Evolutionary conservation across 2,329 filamentous ascomycete species (phyloP).

Genomic region (Ampelomyces quisqualis): DNA sequence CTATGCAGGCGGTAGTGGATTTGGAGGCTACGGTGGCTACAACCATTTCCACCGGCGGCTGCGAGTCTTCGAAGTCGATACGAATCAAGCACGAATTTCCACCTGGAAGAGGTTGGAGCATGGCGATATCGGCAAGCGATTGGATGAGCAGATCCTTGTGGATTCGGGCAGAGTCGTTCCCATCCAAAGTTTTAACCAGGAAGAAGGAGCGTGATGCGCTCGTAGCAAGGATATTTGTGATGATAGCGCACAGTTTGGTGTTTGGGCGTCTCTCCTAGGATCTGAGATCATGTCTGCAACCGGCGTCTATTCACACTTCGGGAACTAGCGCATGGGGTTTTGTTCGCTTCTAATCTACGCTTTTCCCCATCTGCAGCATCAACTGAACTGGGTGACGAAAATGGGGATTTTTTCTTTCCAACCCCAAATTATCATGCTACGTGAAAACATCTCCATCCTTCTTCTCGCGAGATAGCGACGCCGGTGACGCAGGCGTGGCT

Average conservation of each 20-base stretch:
- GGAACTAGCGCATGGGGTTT: no score
- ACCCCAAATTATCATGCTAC: no score
- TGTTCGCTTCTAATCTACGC: no score
- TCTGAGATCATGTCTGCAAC: no score
- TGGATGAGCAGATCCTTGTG: slow-evolving; percentile 63
- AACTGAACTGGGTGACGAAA: no score
- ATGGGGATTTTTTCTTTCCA: no score
- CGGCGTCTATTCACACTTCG: no score
- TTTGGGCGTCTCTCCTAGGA: no score
- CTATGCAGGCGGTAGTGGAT: slow-evolving; percentile 87
- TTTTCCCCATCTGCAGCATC: no score
- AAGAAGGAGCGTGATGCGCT: background rate
- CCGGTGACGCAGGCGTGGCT: no score
- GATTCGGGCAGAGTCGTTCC: slow-evolving; percentile 55
- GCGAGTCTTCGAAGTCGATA: slow-evolving; percentile 89
- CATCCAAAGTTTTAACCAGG: slow-evolving; percentile 11
- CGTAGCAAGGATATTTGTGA: background rate
- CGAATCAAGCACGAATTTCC: slow-evolving; percentile 81
- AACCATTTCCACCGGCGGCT: slow-evolving; percentile 79
- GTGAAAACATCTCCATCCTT: no score
- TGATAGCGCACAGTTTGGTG: background rate
- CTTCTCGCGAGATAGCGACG: no score
- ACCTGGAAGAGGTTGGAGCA: slow-evolving; percentile 91
- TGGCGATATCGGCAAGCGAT: slow-evolving; percentile 53
- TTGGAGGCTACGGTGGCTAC: slow-evolving; percentile 94